Base-by-base conservation (phyloP, 768 basidiomycete species). In the Suillus subalutaceus region DNA sequence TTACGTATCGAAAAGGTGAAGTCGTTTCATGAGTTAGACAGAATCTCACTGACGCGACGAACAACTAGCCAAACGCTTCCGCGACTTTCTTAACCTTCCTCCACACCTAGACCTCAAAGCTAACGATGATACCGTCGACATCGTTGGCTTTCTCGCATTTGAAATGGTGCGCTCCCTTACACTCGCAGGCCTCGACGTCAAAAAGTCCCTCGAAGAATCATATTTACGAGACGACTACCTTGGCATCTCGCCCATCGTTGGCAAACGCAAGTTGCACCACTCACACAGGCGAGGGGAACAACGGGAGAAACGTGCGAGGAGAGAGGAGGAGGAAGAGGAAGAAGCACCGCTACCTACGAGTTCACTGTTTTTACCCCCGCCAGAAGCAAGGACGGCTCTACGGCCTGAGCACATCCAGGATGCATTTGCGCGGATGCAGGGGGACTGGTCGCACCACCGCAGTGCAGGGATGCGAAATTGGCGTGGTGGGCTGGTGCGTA, bases 111-210 rank as follows among this genome's bases (percentile, higher is more conserved):
- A 97, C 72, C 84, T 95, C 67, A 93, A 92, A 79, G 88, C 92
- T 38, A 93, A 92, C 77, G 96, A 97, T 77, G 96, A 97, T 77
- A 96, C 96, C 3, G 84, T 96, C 72, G 96, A 99, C 74, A 96
- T 97, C 66, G 94, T 98, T 71, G 96, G 96, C 32, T 99, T 98
- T 80, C 88, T 99, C 53, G 92, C 94, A 0, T 99, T 97, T 78
- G 96, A 99, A 77, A 96, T 97, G 90, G 96, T 98, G 38, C 90
- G 96, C 61, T 93, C 94, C 3, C 85, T 99, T 58, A 96, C 94
- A 0, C 84, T 97, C 50, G 93, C 92, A 1, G 96, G 94, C 2
- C 85, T 96, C 44, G 87, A 90, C 38, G 90, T 96, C 72, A 94
- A 94, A 78, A 89, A 87, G 70, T 84, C 90, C 4, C 81, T 93